Conservation (phyloP, 2,329 filamentous ascomycete species). For the Purpureocillium lavendulum region DNA sequence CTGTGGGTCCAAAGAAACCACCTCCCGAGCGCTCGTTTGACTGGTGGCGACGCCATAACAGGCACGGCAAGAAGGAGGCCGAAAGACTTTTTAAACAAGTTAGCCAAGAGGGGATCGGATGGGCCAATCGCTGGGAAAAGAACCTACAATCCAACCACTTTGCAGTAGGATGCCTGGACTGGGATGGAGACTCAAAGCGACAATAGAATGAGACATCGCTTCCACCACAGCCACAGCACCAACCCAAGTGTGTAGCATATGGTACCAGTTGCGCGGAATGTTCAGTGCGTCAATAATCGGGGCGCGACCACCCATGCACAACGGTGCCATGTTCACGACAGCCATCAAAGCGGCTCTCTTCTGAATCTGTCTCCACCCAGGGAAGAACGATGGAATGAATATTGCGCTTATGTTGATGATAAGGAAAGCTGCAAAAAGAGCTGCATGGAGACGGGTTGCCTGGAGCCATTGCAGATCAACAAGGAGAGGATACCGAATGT, state of each 20-base stretch:
- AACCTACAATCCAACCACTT: constrained; percentile 4
- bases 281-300: constrained; percentile 4
- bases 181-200: not conserved
- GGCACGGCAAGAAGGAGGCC: constrained; percentile 1
- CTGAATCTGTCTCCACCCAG: constrained; percentile 1
- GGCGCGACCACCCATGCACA: constrained; percentile 3
- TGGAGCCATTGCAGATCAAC: not conserved
- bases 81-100: not conserved
- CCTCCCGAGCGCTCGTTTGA: constrained; percentile 2
- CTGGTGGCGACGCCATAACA: not conserved
- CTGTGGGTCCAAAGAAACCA: constrained; percentile 3
- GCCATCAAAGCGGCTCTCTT: constrained; percentile 2
- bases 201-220: constrained; percentile 1
- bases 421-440: constrained; percentile 1
- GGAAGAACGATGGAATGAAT: constrained; percentile 2
- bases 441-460: not conserved
- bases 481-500: constrained; percentile 3
- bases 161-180: not conserved
- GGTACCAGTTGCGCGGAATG: constrained; percentile 3
- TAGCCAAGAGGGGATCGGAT: not conserved
- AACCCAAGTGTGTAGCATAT: constrained; percentile 1
- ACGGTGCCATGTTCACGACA: constrained; percentile 4
- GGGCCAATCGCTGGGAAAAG: no score
- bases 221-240: not conserved
- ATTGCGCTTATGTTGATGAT: constrained; percentile 2